phyloP scores from a whole-genome alignment of 1,284 basidiomycete species.

The Tilletiaria anomala region DNA sequence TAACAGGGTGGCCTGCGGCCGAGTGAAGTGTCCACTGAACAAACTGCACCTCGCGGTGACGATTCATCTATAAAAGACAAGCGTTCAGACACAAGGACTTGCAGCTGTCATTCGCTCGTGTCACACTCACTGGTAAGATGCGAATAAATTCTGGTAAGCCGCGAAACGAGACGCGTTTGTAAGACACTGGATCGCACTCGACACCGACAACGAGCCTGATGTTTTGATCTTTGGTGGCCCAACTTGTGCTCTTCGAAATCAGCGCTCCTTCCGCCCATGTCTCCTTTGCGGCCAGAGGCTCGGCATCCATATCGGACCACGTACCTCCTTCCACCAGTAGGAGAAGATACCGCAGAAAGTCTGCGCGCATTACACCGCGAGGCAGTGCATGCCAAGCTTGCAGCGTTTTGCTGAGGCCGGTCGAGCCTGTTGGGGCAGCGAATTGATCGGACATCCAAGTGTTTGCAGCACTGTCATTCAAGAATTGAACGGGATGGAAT shows the following conservation, averaged over 20 bases:
- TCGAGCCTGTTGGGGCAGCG: not conserved
- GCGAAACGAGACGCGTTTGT: not conserved
- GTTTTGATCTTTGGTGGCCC: too few species aligned
- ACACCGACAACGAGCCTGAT: not conserved
- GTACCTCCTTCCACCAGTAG: conserved; percentile 15
- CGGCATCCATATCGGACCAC: conserved; percentile 20
- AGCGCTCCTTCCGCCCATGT: not conserved
- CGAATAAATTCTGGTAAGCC: not conserved
- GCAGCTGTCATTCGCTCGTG: too few species aligned
- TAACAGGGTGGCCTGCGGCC: not conserved
- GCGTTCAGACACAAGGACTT: too few species aligned
- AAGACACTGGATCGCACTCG: not conserved
- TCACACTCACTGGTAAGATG: not conserved
- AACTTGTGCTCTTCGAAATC: too few species aligned
- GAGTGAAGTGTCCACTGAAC: not conserved
- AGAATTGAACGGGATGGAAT: not conserved
- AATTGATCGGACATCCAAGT: not conserved
- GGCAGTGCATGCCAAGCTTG: not conserved
- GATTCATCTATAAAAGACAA: too few species aligned
- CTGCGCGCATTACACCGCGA: conserved; percentile 5
- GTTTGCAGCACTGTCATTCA: not conserved
- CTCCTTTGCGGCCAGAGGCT: not conserved
- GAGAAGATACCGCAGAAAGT: conserved; percentile 18
- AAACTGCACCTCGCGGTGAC: not conserved
- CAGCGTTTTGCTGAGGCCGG: not conserved